Evolutionary conservation across 768 basidiomycete species (phyloP).

Genomic region (Boletus vinaceobasis): DNA sequence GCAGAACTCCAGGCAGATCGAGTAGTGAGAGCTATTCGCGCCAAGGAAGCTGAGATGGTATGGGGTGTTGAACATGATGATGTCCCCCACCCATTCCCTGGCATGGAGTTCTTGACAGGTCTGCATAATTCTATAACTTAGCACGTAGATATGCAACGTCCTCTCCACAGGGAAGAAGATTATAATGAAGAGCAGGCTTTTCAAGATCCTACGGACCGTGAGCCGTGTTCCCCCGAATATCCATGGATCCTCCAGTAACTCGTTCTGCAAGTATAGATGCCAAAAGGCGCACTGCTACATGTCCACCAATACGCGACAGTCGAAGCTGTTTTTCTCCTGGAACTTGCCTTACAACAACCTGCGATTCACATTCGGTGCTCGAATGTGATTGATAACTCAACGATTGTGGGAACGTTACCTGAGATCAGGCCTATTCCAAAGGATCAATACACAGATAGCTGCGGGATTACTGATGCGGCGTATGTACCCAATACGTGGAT

Average conservation of each 20-base stretch:
- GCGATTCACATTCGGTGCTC: conserved; percentile 37
- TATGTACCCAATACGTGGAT: conserved; percentile 37
- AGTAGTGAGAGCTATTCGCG: conserved; percentile 51
- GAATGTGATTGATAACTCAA: conserved; percentile 19
- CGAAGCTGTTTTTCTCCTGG: conserved; percentile 33
- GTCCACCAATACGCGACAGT: conserved; percentile 44
- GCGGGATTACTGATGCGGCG: conserved; percentile 26
- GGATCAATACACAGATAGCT: conserved; percentile 14
- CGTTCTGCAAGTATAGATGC: conserved; percentile 34
- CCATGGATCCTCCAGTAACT: neutral
- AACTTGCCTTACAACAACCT: conserved; percentile 37
- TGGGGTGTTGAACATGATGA: conserved; percentile 54
- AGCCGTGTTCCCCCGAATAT: neutral
- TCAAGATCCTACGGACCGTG: conserved; percentile 37
- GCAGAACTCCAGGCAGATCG: conserved; percentile 52
- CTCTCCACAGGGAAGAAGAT: conserved; percentile 25
- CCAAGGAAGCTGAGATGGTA: conserved; percentile 48
- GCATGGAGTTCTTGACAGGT: conserved; percentile 76
- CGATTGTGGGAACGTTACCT: conserved; percentile 29
- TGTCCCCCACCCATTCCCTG: conserved; percentile 61
- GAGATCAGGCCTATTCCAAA: conserved; percentile 35
- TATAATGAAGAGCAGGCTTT: conserved; percentile 39
- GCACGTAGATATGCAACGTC: neutral
- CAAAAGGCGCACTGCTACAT: conserved; percentile 46
- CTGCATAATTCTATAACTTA: neutral